Evolutionary conservation across 768 basidiomycete genomes (phyloP).

Genomic region (Aureoboletus auriporus): DNA sequence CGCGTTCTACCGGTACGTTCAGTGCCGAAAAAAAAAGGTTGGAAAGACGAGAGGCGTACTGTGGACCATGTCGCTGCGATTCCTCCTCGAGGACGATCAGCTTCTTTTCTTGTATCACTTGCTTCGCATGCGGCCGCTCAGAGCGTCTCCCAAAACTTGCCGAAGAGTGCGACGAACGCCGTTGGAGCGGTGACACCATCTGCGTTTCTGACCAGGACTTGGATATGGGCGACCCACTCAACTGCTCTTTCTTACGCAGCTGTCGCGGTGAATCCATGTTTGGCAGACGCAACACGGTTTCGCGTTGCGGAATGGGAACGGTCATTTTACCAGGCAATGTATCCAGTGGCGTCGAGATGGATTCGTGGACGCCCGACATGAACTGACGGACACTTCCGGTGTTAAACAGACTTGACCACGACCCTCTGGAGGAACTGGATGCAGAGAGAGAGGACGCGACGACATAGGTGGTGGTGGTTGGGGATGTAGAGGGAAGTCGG

Average conservation of each 20-base stretch:
- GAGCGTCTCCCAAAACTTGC: constrained; percentile 36
- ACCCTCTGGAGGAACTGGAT: constrained; percentile 65
- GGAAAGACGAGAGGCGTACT: constrained; percentile 6
- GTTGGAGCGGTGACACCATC: constrained; percentile 19
- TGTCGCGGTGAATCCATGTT: constrained; percentile 29
- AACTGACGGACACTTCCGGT: constrained; percentile 65
- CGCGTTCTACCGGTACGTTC: constrained; percentile 5
- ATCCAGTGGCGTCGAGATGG: constrained; percentile 37
- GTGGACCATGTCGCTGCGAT: constrained; percentile 8
- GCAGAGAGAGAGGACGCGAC: constrained; percentile 41
- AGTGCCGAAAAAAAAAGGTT: background rate
- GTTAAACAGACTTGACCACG: constrained; percentile 79
- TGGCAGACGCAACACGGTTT: constrained; percentile 16
- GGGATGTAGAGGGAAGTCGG: constrained; percentile 42
- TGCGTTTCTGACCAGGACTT: constrained; percentile 58
- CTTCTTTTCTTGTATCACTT: constrained; percentile 34
- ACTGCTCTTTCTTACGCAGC: constrained; percentile 25
- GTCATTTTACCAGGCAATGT: constrained; percentile 19
- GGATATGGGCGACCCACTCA: constrained; percentile 35
- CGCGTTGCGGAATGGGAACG: constrained; percentile 23
- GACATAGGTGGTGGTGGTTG: constrained; percentile 36
- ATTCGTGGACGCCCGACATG: constrained; percentile 57
- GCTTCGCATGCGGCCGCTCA: constrained; percentile 38
- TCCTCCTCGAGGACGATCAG: constrained; percentile 33
- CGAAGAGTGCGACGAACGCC: constrained; percentile 41